phyloP scores from a whole-genome alignment of 805 yeast genomes.

The Kuraishia molischiana region DNA sequence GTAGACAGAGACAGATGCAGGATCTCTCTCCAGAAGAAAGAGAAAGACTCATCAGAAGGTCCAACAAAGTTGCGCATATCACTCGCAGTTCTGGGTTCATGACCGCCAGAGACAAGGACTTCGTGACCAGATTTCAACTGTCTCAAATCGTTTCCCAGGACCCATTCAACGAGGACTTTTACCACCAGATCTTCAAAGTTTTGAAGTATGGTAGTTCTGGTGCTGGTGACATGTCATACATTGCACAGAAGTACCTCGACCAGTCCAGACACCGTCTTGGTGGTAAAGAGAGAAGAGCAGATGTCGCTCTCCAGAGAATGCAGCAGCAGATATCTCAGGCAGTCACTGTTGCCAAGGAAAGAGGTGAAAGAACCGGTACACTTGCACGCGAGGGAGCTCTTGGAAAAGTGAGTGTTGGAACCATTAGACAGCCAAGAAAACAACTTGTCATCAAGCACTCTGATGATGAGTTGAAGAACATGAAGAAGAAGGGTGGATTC shows the following conservation, averaged over 20 bases:
- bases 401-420: constrained; percentile 74
- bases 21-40: constrained; percentile 65
- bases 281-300: constrained; percentile 76
- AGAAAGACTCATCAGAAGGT: constrained; percentile 55
- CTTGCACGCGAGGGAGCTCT: constrained; percentile 72
- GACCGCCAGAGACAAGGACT: constrained; percentile 96
- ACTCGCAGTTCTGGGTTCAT: constrained; percentile 83
- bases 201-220: constrained; percentile 41
- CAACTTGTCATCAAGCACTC: constrained; percentile 57
- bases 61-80: constrained; percentile 65
- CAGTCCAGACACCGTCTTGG: constrained; percentile 88
- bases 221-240: constrained; percentile 56
- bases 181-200: constrained; percentile 83
- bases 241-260: constrained; percentile 86
- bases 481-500: constrained; percentile 12
- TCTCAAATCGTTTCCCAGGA: constrained; percentile 95
- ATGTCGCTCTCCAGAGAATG: constrained; percentile 91
- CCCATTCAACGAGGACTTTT: constrained; percentile 95
- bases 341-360: constrained; percentile 86
- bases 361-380: constrained; percentile 54
- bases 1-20: constrained; percentile 6
- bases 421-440: constrained; percentile 82
- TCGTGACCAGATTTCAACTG: constrained; percentile 86
- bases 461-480: constrained; percentile 13
- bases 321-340: constrained; percentile 97